Evolutionary conservation across 768 basidiomycete genomes (phyloP), one percentile per base, ranked within the genome.

Genomic region (Pulveroboletus sp.): DNA sequence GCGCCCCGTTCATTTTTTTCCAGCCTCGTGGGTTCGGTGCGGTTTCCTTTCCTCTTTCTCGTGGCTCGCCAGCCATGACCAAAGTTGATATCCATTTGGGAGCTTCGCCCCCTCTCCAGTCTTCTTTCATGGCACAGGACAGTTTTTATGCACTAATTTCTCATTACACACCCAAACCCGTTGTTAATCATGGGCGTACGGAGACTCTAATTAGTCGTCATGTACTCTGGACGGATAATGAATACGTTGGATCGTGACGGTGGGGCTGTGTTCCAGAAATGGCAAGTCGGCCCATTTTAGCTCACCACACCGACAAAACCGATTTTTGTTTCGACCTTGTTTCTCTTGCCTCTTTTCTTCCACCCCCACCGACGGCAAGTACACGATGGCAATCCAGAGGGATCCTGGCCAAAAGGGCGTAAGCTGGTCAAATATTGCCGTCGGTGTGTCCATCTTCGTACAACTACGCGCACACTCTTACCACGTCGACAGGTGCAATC

Each of bases 401-500:
- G 86, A 90, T 73, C 91, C 92, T 46, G 92, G 90, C 52, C 87
- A 92, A 70, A 93, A 93, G 72, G 89, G 89, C 64, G 75, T 92
- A 58, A 92, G 78, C 75, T 94, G 89, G 90, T 90, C 89, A 60
- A 94, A 93, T 73, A 93, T 94, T 73, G 92, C 90, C 57, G 86
- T 95, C 68, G 91, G 91, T 92, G 66, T 61, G 89, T 70, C 21
- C 56, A 39, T 56, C 43, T 59, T 39, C 51, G 9, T 30, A 53
- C 57, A 58, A 57, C 47, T 9, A 42, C 54, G 53, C 18, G 5
- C 46, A 43, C 67, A 28, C 62, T 58, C 54, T 59, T 21, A 59
- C 48, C 32, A 6, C 51, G 33, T 52, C 30, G 37, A 50, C 57
- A 93, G 93, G 94, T 72, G 94, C 76, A 53, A 92, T 96, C 65